These are phyloP conservation scores for Sphagnum tenellum DNA, from an alignment of 225 moss, liverwort and hornwort genomes.

Conservation along the genomic window DNA sequence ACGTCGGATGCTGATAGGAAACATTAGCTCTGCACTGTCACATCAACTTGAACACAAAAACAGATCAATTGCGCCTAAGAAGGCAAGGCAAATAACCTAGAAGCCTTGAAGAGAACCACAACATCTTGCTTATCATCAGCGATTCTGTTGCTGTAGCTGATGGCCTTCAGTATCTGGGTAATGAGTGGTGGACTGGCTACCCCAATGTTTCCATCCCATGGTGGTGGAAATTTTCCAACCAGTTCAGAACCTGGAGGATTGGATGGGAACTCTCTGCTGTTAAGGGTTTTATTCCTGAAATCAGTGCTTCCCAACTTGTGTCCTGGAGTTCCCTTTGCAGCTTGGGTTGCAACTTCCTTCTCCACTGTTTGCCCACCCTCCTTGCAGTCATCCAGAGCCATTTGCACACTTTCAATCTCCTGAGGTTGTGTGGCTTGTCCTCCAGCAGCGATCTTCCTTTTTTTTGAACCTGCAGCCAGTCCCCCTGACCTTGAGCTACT, in stretches of 20 bases:
- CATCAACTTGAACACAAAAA: too few relatives aligned
- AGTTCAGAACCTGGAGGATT: constrained; percentile 21
- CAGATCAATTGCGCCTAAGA: too few relatives aligned
- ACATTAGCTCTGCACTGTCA: too few relatives aligned
- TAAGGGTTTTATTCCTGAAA: constrained; percentile 10
- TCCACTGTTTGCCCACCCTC: constrained; percentile 25
- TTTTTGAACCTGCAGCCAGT: constrained; percentile 37
- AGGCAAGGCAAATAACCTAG: constrained; percentile 14
- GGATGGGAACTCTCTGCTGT: constrained; percentile 30
- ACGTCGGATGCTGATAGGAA: too few relatives aligned
- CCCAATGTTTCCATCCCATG: constrained; percentile 17
- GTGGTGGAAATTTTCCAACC: constrained; percentile 19
- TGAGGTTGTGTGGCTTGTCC: constrained; percentile 33
- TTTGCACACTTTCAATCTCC: constrained; percentile 18
- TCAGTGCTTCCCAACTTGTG: constrained; percentile 16
- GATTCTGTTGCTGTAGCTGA: constrained; percentile 52
- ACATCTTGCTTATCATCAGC: constrained; percentile 50
- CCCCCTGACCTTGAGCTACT: constrained; percentile 55
- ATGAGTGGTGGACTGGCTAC: constrained; percentile 20
- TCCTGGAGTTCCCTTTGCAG: constrained; percentile 8
- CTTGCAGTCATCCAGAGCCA: constrained; percentile 38
- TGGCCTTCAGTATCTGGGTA: constrained; percentile 42
- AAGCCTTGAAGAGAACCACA: constrained; percentile 41
- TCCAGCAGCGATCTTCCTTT: constrained; percentile 51
- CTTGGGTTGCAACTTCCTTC: constrained; percentile 18